A percentile compares a stretch with the other conserved stretches of the same genome.
Conservation (phyloP, 495 filamentous ascomycete genomes). For the Xylaria curta region DNA sequence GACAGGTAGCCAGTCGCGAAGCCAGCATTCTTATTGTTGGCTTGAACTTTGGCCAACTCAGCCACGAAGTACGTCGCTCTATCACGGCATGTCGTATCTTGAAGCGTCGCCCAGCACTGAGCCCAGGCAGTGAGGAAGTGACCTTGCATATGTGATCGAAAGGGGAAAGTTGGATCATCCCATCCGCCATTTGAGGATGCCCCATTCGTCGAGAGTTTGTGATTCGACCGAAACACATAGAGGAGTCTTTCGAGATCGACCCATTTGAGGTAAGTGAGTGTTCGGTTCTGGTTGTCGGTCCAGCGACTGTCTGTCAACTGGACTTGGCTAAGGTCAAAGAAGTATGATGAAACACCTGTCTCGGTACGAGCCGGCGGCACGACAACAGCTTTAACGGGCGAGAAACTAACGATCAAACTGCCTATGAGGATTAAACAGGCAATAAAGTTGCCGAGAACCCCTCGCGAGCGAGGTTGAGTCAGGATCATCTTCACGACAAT, state of each 20-base stretch:
- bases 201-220: slow-evolving; percentile 41
- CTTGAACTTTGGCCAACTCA: slow-evolving; percentile 47
- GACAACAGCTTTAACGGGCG: neutral
- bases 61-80: slow-evolving; percentile 44
- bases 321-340: slow-evolving; percentile 43
- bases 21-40: slow-evolving; percentile 43
- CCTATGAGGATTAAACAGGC: neutral
- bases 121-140: slow-evolving; percentile 46
- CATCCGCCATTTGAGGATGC: slow-evolving; percentile 44
- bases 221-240: slow-evolving; percentile 47
- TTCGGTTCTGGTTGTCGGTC: slow-evolving; percentile 45
- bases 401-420: slow-evolving; percentile 1
- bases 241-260: slow-evolving; percentile 45
- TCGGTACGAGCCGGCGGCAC: slow-evolving; percentile 31
- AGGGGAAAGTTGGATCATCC: slow-evolving; percentile 49
- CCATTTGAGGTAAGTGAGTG: slow-evolving; percentile 43
- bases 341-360: slow-evolving; percentile 31
- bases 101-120: slow-evolving; percentile 37
- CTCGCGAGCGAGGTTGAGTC: neutral
- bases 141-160: slow-evolving; percentile 47
- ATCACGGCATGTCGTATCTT: slow-evolving; percentile 39
- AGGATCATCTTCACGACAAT: slow-evolving; percentile 5
- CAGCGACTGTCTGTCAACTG: slow-evolving; percentile 40
- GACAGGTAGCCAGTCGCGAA: slow-evolving; percentile 42
- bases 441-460: neutral